Evolutionary conservation across 2,329 filamentous ascomycete species (phyloP), one percentile per base, ranked within the genome.

Genomic region (Fusarium lyarnte): DNA sequence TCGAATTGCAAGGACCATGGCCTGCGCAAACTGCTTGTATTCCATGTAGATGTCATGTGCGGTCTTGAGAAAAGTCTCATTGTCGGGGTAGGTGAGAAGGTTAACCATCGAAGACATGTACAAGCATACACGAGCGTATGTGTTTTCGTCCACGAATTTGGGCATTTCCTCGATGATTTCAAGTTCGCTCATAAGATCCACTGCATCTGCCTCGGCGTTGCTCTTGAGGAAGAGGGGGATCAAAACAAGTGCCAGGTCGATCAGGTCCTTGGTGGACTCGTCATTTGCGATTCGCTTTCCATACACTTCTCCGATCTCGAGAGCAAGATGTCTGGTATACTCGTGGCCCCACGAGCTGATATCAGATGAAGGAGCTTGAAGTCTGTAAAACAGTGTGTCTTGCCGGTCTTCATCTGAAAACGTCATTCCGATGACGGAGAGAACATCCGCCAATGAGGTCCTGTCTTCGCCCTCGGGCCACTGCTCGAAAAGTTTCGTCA

Each of bases 21-120:
- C 97, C 82, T 98, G 95, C 7, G 95, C 93, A 76, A 95, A 91
- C 81, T 98, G 94, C 78, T 96, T 93, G 86, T 98, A 97, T 76
- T 93, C 89, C 77, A 94, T 92, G 85, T 99, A 99, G 79, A 99
- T 97, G 72, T 92, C 89, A 84, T 98, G 96, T 52, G 95, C 95
- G 12, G 95, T 97, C 73, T 91, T 92, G 67, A 99, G 91, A 84
- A 99, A 98, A 77, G 93, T 91, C 80, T 98, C 94, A 83, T 99
- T 98, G 83, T 99, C 96, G 46, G 96, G 96, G 79, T 97, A 98
- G 59, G 96, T 98, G 81, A 99, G 90, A 25, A 99, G 89, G 79
- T 96, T 97, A 75, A 99, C 96, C 93, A 98, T 98, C 86, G 94
- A 97, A 77, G 97, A 94, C 92, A 99, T 97, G 85, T 99, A 99